These are phyloP conservation scores for Cryptosporidium parvum DNA, from an alignment of 169 alveolate species.

Conservation along the genomic window DNA sequence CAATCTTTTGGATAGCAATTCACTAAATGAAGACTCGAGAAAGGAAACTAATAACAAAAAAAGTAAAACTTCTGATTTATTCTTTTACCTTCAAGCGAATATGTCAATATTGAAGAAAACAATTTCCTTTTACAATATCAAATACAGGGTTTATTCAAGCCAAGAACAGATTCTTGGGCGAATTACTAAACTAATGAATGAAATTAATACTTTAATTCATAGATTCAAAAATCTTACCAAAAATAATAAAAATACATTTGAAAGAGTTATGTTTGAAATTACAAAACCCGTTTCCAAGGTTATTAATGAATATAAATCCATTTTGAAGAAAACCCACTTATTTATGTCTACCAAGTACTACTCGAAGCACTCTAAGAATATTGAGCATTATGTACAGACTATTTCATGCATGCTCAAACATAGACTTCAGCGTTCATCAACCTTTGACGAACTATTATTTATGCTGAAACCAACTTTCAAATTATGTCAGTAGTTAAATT, in stretches of 20 bases:
- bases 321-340: slow-evolving; percentile 10
- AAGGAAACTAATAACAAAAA: not conserved
- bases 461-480: slow-evolving; percentile 18
- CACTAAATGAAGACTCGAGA: not conserved
- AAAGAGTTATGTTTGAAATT: slow-evolving; percentile 13
- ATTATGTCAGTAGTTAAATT: not conserved
- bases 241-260: slow-evolving; percentile 7
- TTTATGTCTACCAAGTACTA: slow-evolving; percentile 14
- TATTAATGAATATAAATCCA: slow-evolving; percentile 29
- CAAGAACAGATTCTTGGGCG: slow-evolving; percentile 39
- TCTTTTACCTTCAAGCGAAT: slow-evolving; percentile 42
- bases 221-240: slow-evolving; percentile 10
- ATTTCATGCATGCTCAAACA: slow-evolving; percentile 37
- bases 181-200: slow-evolving; percentile 13
- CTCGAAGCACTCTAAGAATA: slow-evolving; percentile 5
- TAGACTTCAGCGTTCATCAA: slow-evolving; percentile 21
- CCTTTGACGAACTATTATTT: slow-evolving; percentile 20
- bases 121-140: slow-evolving; percentile 23
- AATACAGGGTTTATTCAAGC: slow-evolving; percentile 23
- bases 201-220: slow-evolving; percentile 1
- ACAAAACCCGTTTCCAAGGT: slow-evolving; percentile 23
- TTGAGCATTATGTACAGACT: slow-evolving; percentile 26
- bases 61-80: slow-evolving; percentile 17
- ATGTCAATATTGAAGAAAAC: slow-evolving; percentile 50
- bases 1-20: not conserved